These are phyloP conservation scores for Solanum chilense DNA, from an alignment of 257 asterid genomes.

Conservation along the genomic window DNA sequence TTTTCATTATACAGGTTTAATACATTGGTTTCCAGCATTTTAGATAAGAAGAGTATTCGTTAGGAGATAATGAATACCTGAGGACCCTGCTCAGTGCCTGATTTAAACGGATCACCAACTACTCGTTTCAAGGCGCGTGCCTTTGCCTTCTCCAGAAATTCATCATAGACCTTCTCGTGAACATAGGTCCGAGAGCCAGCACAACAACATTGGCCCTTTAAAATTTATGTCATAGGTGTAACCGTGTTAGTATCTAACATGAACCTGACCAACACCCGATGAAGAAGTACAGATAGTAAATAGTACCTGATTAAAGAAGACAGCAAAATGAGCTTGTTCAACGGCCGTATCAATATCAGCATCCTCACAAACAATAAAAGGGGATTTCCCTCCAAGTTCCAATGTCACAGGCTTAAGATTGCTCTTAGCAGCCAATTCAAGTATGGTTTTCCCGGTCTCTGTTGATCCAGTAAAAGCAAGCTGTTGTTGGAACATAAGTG, in stretches of 20 bases:
- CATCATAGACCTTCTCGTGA: constrained; percentile 82
- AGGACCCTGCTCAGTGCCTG: constrained; percentile 88
- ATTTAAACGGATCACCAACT: constrained; percentile 95
- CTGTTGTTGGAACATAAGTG: constrained; percentile 22
- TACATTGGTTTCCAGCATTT: neutral
- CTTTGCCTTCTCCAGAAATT: constrained; percentile 73
- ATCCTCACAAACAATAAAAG: constrained; percentile 94
- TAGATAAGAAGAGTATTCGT: neutral
- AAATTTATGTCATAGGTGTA: neutral
- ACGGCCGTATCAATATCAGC: constrained; percentile 91
- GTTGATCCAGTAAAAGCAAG: constrained; percentile 98
- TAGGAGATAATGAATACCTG: constrained; percentile 40
- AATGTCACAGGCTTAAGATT: constrained; percentile 92
- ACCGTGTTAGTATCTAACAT: neutral
- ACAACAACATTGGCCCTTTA: constrained; percentile 96
- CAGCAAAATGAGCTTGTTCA: constrained; percentile 84
- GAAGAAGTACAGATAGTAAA: neutral
- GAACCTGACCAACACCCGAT: neutral
- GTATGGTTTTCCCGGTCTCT: constrained; percentile 65
- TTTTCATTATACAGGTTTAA: neutral
- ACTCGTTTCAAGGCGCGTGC: constrained; percentile 58
- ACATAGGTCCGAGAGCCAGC: constrained; percentile 90
- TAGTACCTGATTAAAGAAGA: constrained; percentile 88
- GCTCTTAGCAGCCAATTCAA: constrained; percentile 74
- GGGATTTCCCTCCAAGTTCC: constrained; percentile 98